Base-by-base conservation (phyloP, 1,139 yeast species). In the Taphrina pruni region DNA sequence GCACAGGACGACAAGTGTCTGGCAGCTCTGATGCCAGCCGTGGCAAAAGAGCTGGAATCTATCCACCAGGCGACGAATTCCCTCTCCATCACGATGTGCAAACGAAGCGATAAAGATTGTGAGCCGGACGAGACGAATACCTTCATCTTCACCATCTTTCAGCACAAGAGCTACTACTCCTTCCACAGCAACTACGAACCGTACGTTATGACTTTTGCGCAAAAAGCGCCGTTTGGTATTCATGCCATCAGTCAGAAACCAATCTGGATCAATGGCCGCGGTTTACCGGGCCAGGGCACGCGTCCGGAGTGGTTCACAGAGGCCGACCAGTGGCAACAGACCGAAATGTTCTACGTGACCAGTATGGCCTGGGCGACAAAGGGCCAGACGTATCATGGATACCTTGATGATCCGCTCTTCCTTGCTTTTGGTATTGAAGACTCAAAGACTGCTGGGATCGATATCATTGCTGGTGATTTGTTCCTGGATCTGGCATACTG, bases 221-320 rank as follows among this genome's bases (percentile, higher is more conserved):
- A 46, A 9, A 46, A 7, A 2, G 45, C 67, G 6, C 67, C 67
- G 0, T 64, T 64, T 32, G 39, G 56, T n/a, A 17, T 55, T 14
- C 35, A 54, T n/a, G 67, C 55, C 46, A 43, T 64, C n/a, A 12
- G 52, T 8, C 50, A 57, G 17, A 64, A 55, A n/a, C 67, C 67
- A 20, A 54, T 64, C n/a, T 64, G 67, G 67, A 64, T 64, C 32
- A 35, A 64, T 46, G 67, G 67, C 14, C 67, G 67, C 11, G 62
- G 43, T 5, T 11, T 26, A 7, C 62, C 62, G 6, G 61, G 67
- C 26, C 21, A 45, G 14, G 66, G 58, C 17, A 36, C 54, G 35
- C 51, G 36, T 17, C 61, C 67, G 14, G 46, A 43, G n/a, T 54
- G 61, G 56, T 20, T 54, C 39, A 38, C 43, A 12, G 39, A 26